Conservation (phyloP, 345 rosid genomes). For the Hibiscus trionum region DNA sequence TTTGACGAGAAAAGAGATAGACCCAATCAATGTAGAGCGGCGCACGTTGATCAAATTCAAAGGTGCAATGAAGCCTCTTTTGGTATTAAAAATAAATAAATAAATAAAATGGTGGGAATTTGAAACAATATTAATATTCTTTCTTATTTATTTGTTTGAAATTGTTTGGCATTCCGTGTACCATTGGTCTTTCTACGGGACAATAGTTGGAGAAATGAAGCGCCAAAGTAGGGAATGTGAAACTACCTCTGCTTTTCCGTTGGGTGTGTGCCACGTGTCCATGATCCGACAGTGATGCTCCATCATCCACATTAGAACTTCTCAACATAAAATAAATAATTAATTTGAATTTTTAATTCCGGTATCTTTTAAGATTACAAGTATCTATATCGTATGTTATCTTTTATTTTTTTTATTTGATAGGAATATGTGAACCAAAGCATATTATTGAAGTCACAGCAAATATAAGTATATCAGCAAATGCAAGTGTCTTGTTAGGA, state of each 20-base stretch:
- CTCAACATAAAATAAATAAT: no score
- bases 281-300: conserved; percentile 17
- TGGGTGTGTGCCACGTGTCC: conserved; percentile 28
- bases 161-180: conserved; percentile 15
- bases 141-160: background rate
- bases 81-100: no score
- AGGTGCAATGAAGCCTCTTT: background rate
- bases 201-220: conserved; percentile 1
- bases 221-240: background rate
- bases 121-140: background rate
- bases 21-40: conserved; percentile 2
- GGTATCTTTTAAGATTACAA: no score
- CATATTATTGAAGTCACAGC: no score
- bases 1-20: conserved; percentile 2
- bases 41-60: conserved; percentile 16
- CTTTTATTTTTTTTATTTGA: no score
- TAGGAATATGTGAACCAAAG: no score
- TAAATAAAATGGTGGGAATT: background rate
- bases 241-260: background rate
- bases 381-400: no score
- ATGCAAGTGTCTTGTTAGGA: background rate
- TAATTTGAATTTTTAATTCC: no score
- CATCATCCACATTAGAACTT: background rate
- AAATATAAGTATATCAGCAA: no score
- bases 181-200: conserved; percentile 19